Base-by-base conservation (phyloP, 306 rosid species). In the Abrus precatorius region DNA sequence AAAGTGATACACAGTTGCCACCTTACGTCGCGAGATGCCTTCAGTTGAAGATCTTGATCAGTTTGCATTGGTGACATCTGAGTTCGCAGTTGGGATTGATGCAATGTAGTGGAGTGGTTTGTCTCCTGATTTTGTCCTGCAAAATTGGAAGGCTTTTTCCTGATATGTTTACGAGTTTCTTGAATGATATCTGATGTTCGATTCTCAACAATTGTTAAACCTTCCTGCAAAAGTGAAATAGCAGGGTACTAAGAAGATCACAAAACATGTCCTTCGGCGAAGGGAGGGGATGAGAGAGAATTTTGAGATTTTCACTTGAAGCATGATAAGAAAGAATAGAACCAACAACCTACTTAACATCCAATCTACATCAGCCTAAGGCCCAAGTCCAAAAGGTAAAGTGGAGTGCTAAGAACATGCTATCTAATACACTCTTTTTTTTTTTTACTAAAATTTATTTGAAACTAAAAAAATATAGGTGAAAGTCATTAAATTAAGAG, bases 21-120 rank as follows among this genome's bases (percentile, higher is more conserved):
- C 97, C 97, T 92, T 90, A 92, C 95, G 92, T 92, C 97, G 90
- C 97, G 93, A 83, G 97, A 94, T 80, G 98, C 98, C 92, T 92
- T 94, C 92, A 94, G 80, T 84, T 94, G 98, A 87, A 95, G 99
- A 76, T 90, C 98, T 73, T 90, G 88, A 87, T 84, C 91, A 59
- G 92, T 82, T 85, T 91, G 93, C 69, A 61, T 77, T 70, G 85
- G 86, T 4, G 86, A n/a, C 69, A 47, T 77, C 50, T 89, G 95
- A 81, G 83, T 57, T 56, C 84, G 85, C 72, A 72, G 47, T 53
- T 88, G 91, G 49, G 89, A 79, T 14, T 88, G 88, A 54, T 86
- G 89, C 74, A 27, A 12, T 9, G 56, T 43, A 74, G 72, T 64
- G 61, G 86, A 84, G 84, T 50, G 83, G 72, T 87, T 92, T 68